Base-by-base conservation (phyloP, 108 stramenopile genomes). In the Cyclotella sp. region DNA sequence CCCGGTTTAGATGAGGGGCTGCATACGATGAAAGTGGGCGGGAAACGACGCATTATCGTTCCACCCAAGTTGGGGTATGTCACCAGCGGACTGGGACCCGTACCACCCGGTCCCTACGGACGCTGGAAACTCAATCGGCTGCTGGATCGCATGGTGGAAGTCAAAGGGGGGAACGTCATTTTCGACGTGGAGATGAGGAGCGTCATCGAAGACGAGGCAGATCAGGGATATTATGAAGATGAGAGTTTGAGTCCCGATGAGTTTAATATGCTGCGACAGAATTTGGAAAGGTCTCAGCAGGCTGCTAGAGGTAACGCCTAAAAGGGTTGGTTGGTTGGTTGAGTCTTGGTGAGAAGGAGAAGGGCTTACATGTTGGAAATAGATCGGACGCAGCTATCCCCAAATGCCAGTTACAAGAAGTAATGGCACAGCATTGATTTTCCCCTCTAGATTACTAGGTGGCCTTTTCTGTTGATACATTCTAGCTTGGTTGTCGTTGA, bases 161-260 rank as follows among this genome's bases (percentile, higher is more conserved):
- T 81, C 19, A 78, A 69, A 58, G 91, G 89, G 39, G 94, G 94
- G 15, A 89, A 89, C 59, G 44, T 93, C 9, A 80, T 95, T 39
- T 90, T 89, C 72, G 94, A 95, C 58, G 90, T 95, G 7, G 82
- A 76, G 47, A 65, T 95, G 68, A 66, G 54, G 39, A 68, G 79
- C 21, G 75, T 88, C 14, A 79, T 93, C 13, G 88, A 89, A 42
- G 94, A 95, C 62, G 94, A 95, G 75, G 94, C 94, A 57, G 91
- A 93, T 82, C 94, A 95, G 86, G 94, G 94, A 11, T 95, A 95
- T 69, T 95, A 95, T 74, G 84, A 85, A 22, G 94, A 95, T 78
- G 82, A 61, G 18, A 81, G 76, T 73, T 63, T 88, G 59, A 77
- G 77, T 55, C 86, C 86, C 9, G 90, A 88, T 46, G 86, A 91